These are phyloP conservation scores for Hymenoscyphus occultus DNA, from an alignment of 2,329 filamentous ascomycete species.

Conservation along the genomic window DNA sequence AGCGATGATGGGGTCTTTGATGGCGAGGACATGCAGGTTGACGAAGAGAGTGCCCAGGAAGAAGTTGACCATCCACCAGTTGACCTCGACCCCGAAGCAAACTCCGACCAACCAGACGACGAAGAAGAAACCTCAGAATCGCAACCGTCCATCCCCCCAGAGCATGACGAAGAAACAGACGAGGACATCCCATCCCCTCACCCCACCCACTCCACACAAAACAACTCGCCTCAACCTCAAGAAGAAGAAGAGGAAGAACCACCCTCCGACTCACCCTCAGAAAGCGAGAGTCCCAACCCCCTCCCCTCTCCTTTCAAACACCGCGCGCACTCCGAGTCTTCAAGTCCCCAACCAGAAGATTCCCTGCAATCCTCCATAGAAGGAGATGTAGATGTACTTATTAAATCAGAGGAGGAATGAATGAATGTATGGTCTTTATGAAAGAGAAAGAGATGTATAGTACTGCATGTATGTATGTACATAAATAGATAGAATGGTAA, in stretches of 20 bases:
- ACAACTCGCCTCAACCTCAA: no score
- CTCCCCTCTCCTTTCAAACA: background rate
- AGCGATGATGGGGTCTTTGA: background rate
- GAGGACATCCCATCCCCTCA: background rate
- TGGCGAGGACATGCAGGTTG: background rate
- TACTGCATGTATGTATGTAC: no score
- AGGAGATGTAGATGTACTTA: background rate
- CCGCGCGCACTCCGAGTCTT: background rate
- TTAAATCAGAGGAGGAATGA: background rate
- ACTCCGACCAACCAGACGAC: background rate
- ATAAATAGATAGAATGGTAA: no score
- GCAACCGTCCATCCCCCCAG: background rate
- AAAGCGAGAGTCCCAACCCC: background rate
- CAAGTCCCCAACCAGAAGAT: background rate
- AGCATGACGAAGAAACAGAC: background rate
- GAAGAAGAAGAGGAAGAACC: background rate
- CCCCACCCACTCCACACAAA: background rate
- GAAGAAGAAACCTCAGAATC: background rate
- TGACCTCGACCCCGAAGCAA: background rate
- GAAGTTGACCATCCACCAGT: background rate
- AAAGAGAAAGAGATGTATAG: background rate
- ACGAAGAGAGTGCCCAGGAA: background rate
- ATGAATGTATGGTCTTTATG: background rate
- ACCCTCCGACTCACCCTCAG: background rate
- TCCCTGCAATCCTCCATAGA: background rate